Base-by-base conservation (phyloP, 768 basidiomycete genomes). In the Rhizopogon vinicolor region DNA sequence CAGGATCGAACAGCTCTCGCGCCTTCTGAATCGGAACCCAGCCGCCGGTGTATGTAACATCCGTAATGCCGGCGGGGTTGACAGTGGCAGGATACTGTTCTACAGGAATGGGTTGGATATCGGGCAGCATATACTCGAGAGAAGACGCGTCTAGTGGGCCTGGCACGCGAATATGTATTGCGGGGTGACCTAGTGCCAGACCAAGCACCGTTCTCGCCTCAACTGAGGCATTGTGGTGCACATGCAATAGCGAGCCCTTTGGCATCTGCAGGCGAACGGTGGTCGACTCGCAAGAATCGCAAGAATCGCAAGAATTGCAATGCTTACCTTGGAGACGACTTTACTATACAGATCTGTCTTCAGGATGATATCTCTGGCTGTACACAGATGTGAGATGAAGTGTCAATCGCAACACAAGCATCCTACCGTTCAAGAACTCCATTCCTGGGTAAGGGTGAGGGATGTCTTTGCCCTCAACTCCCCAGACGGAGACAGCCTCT, bases 391-490 rank as follows among this genome's bases (percentile, higher is more conserved):
- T 53, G 43, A 31, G 37, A 42, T 9, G 31, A 31, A 50, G 25
- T 18, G 44, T 25, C 5, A 52, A 19, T 13, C 14, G 8, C 2
- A 48, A 22, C 37, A 16, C 45, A 1, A 9, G 31, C 35, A 12
- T 35, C 63, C 35, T 59, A 84, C 86, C 85, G 48, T 85, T 87
- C 59, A 89, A 65, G 60, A 89, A 90, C 58, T 81, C 85, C 86
- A 87, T 88, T 33, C 88, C 88, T 41, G 87, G 86, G 58, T 87
- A 88, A 1, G 81, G 73, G 58, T 87, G 81, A n/a, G 77, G 79
- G 40, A 82, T 69, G 8, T 74, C 75, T 16, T 77, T 71, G 58
- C 79, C 70, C 18, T 83, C 77, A 49, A 68, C 68, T 40, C 65
- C 73, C 87, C 86, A 88, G n/a, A 89, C 67, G 1, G 76, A 73